Evolutionary conservation across 768 basidiomycete species (phyloP).

Genomic region (Mycena vitilis): DNA sequence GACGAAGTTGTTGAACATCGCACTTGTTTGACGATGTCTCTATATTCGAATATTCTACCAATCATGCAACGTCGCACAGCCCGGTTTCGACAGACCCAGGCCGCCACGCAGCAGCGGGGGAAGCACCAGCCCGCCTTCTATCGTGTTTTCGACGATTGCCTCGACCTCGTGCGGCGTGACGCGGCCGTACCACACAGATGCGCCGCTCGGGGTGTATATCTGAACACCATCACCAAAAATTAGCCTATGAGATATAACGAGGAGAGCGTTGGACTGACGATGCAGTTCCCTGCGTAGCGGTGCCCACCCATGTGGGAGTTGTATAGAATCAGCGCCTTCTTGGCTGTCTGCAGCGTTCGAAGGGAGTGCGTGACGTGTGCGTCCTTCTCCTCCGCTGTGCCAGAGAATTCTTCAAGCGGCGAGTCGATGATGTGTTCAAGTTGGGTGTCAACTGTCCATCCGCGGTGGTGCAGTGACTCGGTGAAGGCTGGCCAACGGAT

Average conservation of each 20-base stretch:
- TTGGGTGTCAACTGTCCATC: constrained; percentile 83
- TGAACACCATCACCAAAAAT: neutral
- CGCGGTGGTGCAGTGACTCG: constrained; percentile 69
- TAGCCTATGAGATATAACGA: neutral
- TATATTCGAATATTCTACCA: constrained; percentile 59
- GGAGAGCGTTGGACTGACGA: constrained; percentile 13
- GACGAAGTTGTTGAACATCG: too few species aligned
- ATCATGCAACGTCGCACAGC: constrained; percentile 73
- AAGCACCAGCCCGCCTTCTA: constrained; percentile 86
- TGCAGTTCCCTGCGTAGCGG: constrained; percentile 84
- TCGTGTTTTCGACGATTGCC: constrained; percentile 86
- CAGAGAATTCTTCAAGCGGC: constrained; percentile 72
- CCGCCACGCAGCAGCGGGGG: constrained; percentile 92
- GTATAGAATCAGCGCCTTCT: constrained; percentile 84
- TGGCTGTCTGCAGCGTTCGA: constrained; percentile 62
- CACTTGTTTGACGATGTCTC: too few species aligned
- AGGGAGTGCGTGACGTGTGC: constrained; percentile 63
- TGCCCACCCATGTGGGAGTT: constrained; percentile 97
- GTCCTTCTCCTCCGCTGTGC: constrained; percentile 65
- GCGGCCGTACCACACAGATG: constrained; percentile 95
- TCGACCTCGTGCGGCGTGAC: constrained; percentile 92
- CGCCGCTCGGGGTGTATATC: constrained; percentile 90
- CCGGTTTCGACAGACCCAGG: constrained; percentile 77
- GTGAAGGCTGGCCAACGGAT: constrained; percentile 62
- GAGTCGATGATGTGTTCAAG: constrained; percentile 65